Evolutionary conservation across 108 stramenopile genomes (phyloP), one percentile per base, ranked within the genome.

Genomic region (Parmales sp.): DNA sequence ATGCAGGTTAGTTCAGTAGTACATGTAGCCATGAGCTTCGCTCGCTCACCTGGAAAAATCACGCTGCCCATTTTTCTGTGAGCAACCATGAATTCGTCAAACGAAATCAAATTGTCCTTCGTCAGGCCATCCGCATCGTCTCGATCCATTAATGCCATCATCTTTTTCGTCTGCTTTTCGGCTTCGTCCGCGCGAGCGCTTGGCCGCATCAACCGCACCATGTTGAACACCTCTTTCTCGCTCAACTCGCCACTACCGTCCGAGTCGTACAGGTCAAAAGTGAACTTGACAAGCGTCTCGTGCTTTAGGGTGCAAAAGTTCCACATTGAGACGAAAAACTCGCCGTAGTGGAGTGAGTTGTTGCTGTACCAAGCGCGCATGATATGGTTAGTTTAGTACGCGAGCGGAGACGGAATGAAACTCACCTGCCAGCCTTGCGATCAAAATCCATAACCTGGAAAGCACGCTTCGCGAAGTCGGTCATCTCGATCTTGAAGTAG

Each of bases 301-400:
- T 78, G 76, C 38, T 72, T 71, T 26, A 83, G 71, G 4, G 78
- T 81, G 51, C 74, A 78, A 69, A 78, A 83, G 39, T 80, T 83
- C 82, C 82, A 83, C 18, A 80, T 22, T 16, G 51, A 38, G 71
- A 81, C 34, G 0, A 51, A 51, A 29, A 51, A 51, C 22, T 23
- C 23, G 23, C 28, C 50, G 50, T 51, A 51, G 50, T 51, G 23
- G 50, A 51, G 50, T 29, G 26, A 26, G 50, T 29, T 51, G 23
- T 51, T 23, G 13, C 1, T 1, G 4, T 2, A 26, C 4, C 31
- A 1, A 1, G 13, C 28, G 28, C 6, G 20, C 20, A 18, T 29
- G 28, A 29, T 51, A 0, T 26, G 2, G 9, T 18, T 1, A 5
- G 8, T 9, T 9, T 26, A 11, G 28, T 26, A n/a, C n/a, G n/a